These are phyloP conservation scores for Chlamydomonas sp. DNA, from an alignment of 139 green algal genomes.

Conservation along the genomic window DNA sequence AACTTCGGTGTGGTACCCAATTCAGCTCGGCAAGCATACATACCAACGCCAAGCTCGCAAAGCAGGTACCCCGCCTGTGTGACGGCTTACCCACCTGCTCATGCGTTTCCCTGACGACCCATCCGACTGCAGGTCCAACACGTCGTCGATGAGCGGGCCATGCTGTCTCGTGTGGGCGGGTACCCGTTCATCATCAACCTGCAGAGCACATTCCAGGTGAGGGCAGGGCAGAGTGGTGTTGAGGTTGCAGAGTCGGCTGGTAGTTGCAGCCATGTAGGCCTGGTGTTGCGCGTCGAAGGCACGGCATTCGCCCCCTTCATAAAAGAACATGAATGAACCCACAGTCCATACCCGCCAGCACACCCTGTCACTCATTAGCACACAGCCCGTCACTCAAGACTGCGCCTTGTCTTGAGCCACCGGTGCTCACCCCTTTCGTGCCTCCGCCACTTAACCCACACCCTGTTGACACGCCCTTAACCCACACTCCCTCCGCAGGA, in stretches of 20 bases:
- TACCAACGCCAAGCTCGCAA: neutral
- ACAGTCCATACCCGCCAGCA: too few relatives aligned
- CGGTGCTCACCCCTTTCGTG: neutral
- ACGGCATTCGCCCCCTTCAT: neutral
- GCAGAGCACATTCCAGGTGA: slow-evolving; percentile 68
- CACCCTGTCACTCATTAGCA: too few relatives aligned
- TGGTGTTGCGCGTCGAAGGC: neutral
- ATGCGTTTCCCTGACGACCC: neutral
- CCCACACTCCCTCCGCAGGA: slow-evolving; percentile 41
- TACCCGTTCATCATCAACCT: slow-evolving; percentile 79
- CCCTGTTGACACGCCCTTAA: neutral
- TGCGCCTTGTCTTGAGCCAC: neutral
- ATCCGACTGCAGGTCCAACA: slow-evolving; percentile 69
- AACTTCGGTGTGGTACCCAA: too few relatives aligned
- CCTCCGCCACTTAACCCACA: neutral
- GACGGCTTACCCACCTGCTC: neutral
- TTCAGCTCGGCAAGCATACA: too few relatives aligned
- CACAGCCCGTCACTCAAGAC: too few relatives aligned
- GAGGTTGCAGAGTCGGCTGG: neutral
- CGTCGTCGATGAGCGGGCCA: slow-evolving; percentile 72
- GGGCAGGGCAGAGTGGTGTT: neutral
- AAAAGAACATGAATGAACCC: neutral
- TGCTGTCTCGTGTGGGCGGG: slow-evolving; percentile 59
- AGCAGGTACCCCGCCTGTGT: neutral
- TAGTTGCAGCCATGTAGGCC: neutral